Percentiles rank a stretch among this genome's conserved stretches.
Evolutionary conservation across 2,329 filamentous ascomycete species (phyloP).

Genomic region (Fusarium drepaniforme): DNA sequence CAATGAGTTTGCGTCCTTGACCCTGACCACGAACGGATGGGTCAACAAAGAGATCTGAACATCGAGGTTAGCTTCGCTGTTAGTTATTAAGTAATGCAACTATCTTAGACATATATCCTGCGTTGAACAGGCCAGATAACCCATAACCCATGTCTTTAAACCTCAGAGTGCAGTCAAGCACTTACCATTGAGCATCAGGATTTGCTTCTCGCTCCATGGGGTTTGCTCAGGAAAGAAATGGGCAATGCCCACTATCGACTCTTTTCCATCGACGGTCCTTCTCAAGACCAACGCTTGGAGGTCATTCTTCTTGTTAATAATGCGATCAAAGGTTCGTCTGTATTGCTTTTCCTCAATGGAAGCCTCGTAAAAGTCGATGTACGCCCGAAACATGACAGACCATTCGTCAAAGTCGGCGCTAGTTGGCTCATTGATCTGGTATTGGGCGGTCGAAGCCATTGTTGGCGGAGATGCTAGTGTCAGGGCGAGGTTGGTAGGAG

Average conservation of each 20-base stretch:
- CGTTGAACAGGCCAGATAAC: not conserved
- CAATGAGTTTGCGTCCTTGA: slow-evolving; percentile 18
- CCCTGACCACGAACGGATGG: slow-evolving; percentile 9
- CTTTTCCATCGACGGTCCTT: not conserved
- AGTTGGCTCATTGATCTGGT: slow-evolving; percentile 14
- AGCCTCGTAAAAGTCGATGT: slow-evolving; percentile 28
- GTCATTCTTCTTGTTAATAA: slow-evolving; percentile 16
- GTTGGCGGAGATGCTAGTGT: not conserved
- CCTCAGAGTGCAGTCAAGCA: not conserved
- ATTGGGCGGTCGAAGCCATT: slow-evolving; percentile 14
- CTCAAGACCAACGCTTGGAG: slow-evolving; percentile 20
- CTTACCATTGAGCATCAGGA: slow-evolving; percentile 28
- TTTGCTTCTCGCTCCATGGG: slow-evolving; percentile 32
- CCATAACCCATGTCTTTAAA: not conserved
- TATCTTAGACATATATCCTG: not conserved
- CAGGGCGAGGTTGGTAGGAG: not conserved
- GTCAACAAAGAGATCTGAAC: slow-evolving; percentile 22
- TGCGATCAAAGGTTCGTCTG: slow-evolving; percentile 19
- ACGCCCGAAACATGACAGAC: slow-evolving; percentile 20
- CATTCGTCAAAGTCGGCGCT: slow-evolving; percentile 23
- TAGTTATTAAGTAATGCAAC: not conserved
- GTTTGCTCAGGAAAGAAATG: slow-evolving; percentile 38
- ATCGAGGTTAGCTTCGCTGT: not conserved
- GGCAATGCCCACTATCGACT: slow-evolving; percentile 14
- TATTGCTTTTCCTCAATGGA: slow-evolving; percentile 29